phyloP scores from a whole-genome alignment of 176 grass and related monocot genomes.

The Pontederia crassipes region DNA sequence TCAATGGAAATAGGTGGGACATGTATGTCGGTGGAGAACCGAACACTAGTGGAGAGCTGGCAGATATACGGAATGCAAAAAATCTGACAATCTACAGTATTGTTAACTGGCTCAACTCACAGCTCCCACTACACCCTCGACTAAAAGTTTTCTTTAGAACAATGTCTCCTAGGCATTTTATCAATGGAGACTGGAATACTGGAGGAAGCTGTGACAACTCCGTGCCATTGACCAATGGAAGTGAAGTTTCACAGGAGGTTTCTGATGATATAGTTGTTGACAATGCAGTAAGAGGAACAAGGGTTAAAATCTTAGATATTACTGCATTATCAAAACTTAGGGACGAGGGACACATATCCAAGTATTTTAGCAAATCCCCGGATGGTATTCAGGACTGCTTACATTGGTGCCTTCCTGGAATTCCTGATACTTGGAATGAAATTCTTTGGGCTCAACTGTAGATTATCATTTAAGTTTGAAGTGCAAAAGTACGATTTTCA shows the following conservation, averaged over 20 bases:
- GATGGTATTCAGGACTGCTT: conserved; percentile 69
- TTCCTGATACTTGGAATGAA: conserved; percentile 95
- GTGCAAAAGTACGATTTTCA: too few species aligned
- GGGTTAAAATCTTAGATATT: conserved; percentile 77
- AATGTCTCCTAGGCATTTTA: conserved; percentile 86
- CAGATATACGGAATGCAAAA: conserved; percentile 53
- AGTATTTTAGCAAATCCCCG: conserved; percentile 42
- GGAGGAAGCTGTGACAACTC: conserved; percentile 81
- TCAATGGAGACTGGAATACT: conserved; percentile 97
- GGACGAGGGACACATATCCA: conserved; percentile 89
- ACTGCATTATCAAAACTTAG: conserved; percentile 65
- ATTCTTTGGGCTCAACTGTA: conserved; percentile 90
- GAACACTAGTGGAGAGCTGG: conserved; percentile 28
- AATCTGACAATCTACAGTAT: conserved; percentile 68
- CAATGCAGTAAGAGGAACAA: conserved; percentile 57
- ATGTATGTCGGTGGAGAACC: conserved; percentile 55
- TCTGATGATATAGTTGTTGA: conserved; percentile 54
- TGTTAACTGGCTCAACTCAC: conserved; percentile 59
- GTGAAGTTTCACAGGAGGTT: conserved; percentile 51
- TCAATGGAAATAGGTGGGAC: conserved; percentile 72
- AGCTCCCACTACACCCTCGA: conserved; percentile 33
- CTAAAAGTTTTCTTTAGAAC: conserved; percentile 82
- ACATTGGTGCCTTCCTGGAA: conserved; percentile 94
- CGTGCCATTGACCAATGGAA: conserved; percentile 55
- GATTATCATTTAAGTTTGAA: not conserved